Evolutionary conservation across 2,329 filamentous ascomycete species (phyloP).

Genomic region (Aurifilum marmelostoma): DNA sequence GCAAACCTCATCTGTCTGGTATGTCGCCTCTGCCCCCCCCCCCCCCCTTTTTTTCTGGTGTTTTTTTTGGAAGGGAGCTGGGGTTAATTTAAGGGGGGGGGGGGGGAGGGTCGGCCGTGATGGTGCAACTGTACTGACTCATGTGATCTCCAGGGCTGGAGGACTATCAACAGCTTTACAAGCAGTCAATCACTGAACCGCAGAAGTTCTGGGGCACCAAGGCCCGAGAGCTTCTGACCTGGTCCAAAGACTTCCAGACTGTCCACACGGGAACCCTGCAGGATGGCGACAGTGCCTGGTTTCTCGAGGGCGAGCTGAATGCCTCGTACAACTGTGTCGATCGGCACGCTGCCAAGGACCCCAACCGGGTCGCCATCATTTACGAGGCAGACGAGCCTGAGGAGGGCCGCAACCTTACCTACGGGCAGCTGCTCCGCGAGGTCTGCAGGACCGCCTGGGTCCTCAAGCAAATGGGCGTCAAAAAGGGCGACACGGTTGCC

Average conservation of each 20-base stretch:
- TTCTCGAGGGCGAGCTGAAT: conserved; percentile 89
- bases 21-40: conserved; percentile 27
- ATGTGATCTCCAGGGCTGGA: conserved; percentile 55
- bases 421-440: conserved; percentile 88
- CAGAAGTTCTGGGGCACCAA: conserved; percentile 86
- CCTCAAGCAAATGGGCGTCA: conserved; percentile 92
- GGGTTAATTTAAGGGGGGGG: no score
- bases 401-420: conserved; percentile 88
- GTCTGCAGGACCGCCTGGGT: conserved; percentile 87
- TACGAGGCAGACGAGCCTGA: conserved; percentile 94
- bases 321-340: conserved; percentile 98
- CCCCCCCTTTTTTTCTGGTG: neutral
- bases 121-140: conserved; percentile 15
- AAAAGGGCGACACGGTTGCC: conserved; percentile 95
- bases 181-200: conserved; percentile 87
- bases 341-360: conserved; percentile 93
- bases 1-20: conserved; percentile 69
- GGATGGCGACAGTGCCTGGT: conserved; percentile 90
- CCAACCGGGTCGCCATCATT: conserved; percentile 92
- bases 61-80: neutral
- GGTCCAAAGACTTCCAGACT: conserved; percentile 90
- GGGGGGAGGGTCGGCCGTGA: neutral
- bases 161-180: conserved; percentile 69
- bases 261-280: conserved; percentile 76
- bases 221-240: conserved; percentile 87